Evolutionary conservation across 1,284 basidiomycete genomes (phyloP), one percentile per base, ranked within the genome.

Genomic region (Tilletia caries): DNA sequence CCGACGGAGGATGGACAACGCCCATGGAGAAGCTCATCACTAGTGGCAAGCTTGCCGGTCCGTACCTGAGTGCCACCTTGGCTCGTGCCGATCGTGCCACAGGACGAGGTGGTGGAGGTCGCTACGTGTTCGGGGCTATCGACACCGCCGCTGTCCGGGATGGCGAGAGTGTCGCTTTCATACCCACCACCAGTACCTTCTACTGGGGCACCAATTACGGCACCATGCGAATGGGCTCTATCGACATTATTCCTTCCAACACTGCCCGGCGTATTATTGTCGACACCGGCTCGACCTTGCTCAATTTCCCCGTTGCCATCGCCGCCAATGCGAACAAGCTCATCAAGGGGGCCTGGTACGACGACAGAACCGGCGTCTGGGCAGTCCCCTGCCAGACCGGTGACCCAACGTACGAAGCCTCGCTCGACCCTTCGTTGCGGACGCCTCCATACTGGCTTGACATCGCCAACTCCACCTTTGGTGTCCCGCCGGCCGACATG

Each of bases 311-410:
- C 20, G 50, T 68, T 0, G 44, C 74, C 20, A 71, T 75, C 41
- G 73, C 71, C 20, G 12, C 58, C 20, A 60, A 70, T 43, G 73
- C 74, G 71, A 78, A 78, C 71, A 70, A 66, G 44, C 71, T 67
- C 62, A 77, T 78, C 41, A 3, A 27, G 20, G 75, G 73, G 32
- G 72, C 73, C 43, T 69, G 69, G 62, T 54, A 71, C 18, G 69
- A 75, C 58, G 44, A 71, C 68, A 25, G 60, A 46, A 58, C 25
- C 50, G 68, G 69, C 52, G 67, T 70, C 48, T 77, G 75, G 71
- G 73, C 76, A 41, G 64, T 78, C 25, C 77, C 77, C 5, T 78
- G 77, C 52, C 65, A 75, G 66, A 78, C 77, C 4, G 77, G 77
- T 52, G 67, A 76, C 41, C 67, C 67, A 58, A 64, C 60, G 54